Conservation (phyloP, 2,329 filamentous ascomycete species). For the Phaeosphaeriaceae sp. region DNA sequence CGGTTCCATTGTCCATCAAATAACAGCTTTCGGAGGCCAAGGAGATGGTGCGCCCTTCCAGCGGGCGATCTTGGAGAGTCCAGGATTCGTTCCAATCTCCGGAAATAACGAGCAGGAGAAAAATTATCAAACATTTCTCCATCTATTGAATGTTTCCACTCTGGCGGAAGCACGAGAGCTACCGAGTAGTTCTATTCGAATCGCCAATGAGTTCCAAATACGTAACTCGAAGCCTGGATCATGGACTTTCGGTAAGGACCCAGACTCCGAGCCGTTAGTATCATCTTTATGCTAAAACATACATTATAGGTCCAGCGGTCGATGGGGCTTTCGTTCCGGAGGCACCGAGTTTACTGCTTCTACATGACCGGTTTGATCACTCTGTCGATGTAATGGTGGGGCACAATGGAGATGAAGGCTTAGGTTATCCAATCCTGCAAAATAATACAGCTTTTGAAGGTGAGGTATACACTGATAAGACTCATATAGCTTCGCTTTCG, state of each 20-base stretch:
- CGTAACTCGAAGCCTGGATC: neutral
- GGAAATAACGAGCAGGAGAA: neutral
- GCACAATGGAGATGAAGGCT: neutral
- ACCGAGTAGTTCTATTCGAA: neutral
- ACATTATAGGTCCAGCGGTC: neutral
- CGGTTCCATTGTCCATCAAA: neutral
- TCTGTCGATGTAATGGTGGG: neutral
- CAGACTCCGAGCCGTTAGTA: neutral
- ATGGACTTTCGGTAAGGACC: neutral
- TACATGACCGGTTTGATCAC: neutral
- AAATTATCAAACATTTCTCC: neutral
- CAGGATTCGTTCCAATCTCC: neutral
- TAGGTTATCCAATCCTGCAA: neutral
- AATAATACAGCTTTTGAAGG: neutral
- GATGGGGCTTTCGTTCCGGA: neutral
- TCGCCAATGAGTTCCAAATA: neutral
- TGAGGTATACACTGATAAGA: neutral
- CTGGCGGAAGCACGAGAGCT: neutral
- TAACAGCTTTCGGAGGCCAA: neutral
- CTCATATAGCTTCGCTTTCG: too few species aligned
- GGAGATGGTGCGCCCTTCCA: neutral
- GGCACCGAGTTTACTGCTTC: neutral
- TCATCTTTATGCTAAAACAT: too few species aligned
- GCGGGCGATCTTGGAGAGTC: neutral
- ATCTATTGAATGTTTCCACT: neutral